Evolutionary conservation across 23 red algal genomes (phyloP).

Genomic region (Chondrus crispus): DNA sequence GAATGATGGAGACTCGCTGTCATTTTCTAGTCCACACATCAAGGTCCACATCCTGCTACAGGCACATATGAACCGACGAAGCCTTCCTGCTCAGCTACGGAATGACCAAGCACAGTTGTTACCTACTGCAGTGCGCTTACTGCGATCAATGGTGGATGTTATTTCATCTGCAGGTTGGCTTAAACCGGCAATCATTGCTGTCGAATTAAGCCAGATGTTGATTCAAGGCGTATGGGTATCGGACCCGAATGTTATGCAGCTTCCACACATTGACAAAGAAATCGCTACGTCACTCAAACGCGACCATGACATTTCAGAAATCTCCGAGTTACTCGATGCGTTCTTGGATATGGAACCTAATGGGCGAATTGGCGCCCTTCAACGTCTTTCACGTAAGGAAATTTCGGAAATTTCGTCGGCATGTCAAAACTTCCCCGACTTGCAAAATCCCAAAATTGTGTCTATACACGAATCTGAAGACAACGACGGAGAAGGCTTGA

Average conservation of each 20-base stretch:
- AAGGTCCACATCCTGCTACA: conserved; percentile 86
- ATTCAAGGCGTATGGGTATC: conserved; percentile 82
- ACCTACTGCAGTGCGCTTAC: conserved; percentile 39
- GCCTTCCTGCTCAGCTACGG: conserved; percentile 16
- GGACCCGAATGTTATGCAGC: conserved; percentile 66
- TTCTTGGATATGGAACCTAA: conserved; percentile 83
- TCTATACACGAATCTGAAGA: not conserved
- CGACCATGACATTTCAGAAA: conserved; percentile 40
- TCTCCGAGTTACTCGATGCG: conserved; percentile 57
- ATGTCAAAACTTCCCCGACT: conserved; percentile 76
- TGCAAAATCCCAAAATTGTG: conserved; percentile 54
- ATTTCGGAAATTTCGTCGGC: conserved; percentile 54
- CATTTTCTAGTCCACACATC: conserved; percentile 79
- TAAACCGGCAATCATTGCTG: conserved; percentile 63
- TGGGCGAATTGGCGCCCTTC: conserved; percentile 38
- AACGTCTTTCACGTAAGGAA: conserved; percentile 35
- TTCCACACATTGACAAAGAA: conserved; percentile 67
- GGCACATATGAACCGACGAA: conserved; percentile 49
- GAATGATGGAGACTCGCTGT: not conserved
- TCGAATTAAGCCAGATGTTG: conserved; percentile 79
- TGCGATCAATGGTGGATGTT: conserved; percentile 84
- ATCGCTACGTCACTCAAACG: conserved; percentile 13
- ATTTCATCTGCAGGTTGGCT: conserved; percentile 68
- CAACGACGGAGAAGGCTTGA: conserved; percentile 17
- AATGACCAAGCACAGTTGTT: conserved; percentile 64